phyloP scores from a whole-genome alignment of 192 early-diverging fungal species.

The Anaeromyces robustus region DNA sequence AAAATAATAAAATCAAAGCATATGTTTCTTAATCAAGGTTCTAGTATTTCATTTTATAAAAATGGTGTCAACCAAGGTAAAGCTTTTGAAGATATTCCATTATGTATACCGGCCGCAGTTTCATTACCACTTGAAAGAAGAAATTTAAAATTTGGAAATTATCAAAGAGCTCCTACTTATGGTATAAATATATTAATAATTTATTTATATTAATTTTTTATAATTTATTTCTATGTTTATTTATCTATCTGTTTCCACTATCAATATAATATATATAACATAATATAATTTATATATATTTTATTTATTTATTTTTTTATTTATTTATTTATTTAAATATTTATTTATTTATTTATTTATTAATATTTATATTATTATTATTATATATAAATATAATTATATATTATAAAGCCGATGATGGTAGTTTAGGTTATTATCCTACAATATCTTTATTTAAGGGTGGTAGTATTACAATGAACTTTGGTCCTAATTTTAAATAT shows the following conservation, averaged over 20 bases:
- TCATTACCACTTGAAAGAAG: not conserved
- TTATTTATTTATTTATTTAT: not conserved
- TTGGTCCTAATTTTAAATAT: slow-evolving; percentile 42
- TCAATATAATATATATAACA: too few species aligned
- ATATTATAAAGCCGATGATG: slow-evolving; percentile 26
- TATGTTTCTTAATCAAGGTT: slow-evolving; percentile 17
- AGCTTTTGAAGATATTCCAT: slow-evolving; percentile 31
- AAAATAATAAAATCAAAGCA: not conserved
- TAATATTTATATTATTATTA: not conserved
- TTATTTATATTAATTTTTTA: too few species aligned
- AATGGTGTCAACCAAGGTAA: slow-evolving; percentile 41
- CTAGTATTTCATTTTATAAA: slow-evolving; percentile 44
- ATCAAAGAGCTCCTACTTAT: not conserved
- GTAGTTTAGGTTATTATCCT: slow-evolving; percentile 49
- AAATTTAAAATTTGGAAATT: not conserved
- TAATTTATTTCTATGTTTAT: too few species aligned
- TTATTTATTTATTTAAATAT: too few species aligned
- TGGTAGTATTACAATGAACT: slow-evolving; percentile 39
- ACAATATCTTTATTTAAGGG: slow-evolving; percentile 42
- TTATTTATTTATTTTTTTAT: too few species aligned
- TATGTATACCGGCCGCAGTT: slow-evolving; percentile 13
- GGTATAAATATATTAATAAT: too few species aligned
- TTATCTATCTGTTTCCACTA: too few species aligned
- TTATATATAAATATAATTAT: not conserved
- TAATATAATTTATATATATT: too few species aligned